Base-by-base conservation (phyloP, 1,139 yeast genomes). In the Candida anutae region DNA sequence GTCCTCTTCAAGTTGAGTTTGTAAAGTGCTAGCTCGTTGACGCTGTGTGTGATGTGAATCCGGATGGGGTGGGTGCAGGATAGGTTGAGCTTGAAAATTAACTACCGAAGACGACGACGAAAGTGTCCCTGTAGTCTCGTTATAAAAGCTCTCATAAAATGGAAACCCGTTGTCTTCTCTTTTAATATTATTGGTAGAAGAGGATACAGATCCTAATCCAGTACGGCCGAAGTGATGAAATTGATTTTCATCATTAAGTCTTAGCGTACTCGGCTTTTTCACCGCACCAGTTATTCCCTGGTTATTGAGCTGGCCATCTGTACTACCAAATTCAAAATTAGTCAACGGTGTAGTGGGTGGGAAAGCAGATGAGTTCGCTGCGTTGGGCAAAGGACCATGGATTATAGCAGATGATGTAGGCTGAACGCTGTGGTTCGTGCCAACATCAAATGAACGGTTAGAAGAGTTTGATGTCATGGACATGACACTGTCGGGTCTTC, bases 401-500 rank as follows among this genome's bases (percentile, higher is more conserved):
- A 33, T 32, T n/a, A n/a, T n/a, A 25, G 39, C 35, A 6, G 34
- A 29, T n/a, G 35, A 24, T 9, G 19, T 17, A 25, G 42, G 25
- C 37, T 45, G 16, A 48, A 40, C 18, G 53, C 43, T n/a, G 28
- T 37, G 35, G 13, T 24, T 34, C n/a, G n/a, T n/a, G 10, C 19
- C 19, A 10, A 36, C 28, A 24, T 41, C 45, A 15, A 36, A 25
- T 10, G 43, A 38, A n/a, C 43, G 27, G 23, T 34, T 37, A 21
- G 69, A 61, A 6, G 65, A 58, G 32, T 57, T 62, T 1, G 67
- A 60, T 6, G 65, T 48, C 11, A 61, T 43, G 2, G 69, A 62
- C 35, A 63, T 38, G 8, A 60, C 69, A 35, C 68, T 58, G 36
- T 62, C 67, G 0, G 70, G 69, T 24, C 70, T 45, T 32, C 54